A percentile compares a stretch with the other conserved stretches of the same genome.
phyloP scores from a whole-genome alignment of 2,329 filamentous ascomycete species.

The Pestalotiopsis sp. region DNA sequence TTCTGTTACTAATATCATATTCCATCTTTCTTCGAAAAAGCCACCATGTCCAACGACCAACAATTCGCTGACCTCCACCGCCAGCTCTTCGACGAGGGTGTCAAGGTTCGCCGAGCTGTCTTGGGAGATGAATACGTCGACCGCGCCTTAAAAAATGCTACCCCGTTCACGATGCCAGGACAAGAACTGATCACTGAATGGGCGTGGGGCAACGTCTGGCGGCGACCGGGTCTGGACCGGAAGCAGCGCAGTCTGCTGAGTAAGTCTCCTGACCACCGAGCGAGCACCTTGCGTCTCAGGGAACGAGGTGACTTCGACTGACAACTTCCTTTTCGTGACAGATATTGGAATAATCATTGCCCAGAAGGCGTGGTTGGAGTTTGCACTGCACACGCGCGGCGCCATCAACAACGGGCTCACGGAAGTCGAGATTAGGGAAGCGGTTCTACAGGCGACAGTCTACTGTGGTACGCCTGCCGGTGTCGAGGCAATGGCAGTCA shows the following conservation, averaged over 20 bases:
- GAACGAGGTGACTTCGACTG: too few species aligned
- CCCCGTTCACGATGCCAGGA: constrained; percentile 59
- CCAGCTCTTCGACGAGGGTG: constrained; percentile 59
- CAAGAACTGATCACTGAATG: constrained; percentile 65
- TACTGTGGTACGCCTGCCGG: constrained; percentile 45
- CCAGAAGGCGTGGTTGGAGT: constrained; percentile 58
- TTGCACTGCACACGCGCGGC: constrained; percentile 62
- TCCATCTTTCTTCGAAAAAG: background rate
- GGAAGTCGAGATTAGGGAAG: constrained; percentile 64
- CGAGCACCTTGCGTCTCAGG: too few species aligned
- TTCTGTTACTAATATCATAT: too few species aligned
- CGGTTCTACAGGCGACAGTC: constrained; percentile 45
- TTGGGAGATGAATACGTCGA: constrained; percentile 63
- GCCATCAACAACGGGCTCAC: constrained; percentile 63
- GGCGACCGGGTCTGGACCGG: constrained; percentile 59
- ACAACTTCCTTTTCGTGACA: background rate
- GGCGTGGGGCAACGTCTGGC: constrained; percentile 66
- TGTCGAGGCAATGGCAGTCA: constrained; percentile 38
- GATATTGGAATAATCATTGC: constrained; percentile 61
- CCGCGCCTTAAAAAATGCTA: constrained; percentile 52
- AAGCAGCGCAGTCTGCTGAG: constrained; percentile 61
- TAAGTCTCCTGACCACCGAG: background rate
- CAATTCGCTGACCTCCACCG: constrained; percentile 42
- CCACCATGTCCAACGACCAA: constrained; percentile 21
- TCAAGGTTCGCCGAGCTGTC: constrained; percentile 60